Conservation (phyloP, 2,329 filamentous ascomycete genomes). For the Fusarium cyanostomum region DNA sequence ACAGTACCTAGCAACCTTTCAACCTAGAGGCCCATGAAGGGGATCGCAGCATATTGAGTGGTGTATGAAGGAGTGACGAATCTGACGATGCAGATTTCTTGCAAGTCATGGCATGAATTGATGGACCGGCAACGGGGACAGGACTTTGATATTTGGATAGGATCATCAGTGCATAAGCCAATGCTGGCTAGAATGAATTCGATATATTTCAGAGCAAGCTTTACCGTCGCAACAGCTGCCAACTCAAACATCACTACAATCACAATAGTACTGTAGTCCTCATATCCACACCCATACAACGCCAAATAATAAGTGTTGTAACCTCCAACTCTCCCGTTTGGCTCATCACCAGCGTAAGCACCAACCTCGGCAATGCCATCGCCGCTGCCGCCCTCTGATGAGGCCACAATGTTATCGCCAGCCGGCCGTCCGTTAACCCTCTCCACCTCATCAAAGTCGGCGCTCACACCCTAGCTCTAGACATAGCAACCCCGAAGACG, state of each 20-base stretch:
- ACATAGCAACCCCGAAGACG: constrained; percentile 19
- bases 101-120: background rate
- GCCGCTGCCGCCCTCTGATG: constrained; percentile 52
- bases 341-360: constrained; percentile 59
- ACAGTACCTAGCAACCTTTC: too few relatives aligned
- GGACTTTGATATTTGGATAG: background rate
- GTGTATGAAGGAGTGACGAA: background rate
- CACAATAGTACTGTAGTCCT: background rate
- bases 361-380: constrained; percentile 57
- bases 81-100: background rate
- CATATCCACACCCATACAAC: background rate
- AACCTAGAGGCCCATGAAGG: too few relatives aligned
- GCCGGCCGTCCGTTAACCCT: constrained; percentile 47
- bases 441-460: constrained; percentile 11
- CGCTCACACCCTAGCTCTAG: constrained; percentile 12
- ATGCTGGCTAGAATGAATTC: too few relatives aligned
- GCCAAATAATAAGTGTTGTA: background rate
- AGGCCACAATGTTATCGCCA: constrained; percentile 58
- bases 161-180: background rate
- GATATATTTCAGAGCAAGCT: background rate
- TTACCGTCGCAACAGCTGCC: background rate
- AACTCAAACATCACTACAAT: too few relatives aligned
- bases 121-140: background rate
- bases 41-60: background rate
- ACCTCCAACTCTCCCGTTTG: constrained; percentile 48